phyloP scores from a whole-genome alignment of 305 asterid genomes.

The Fraxinus dipetala region DNA sequence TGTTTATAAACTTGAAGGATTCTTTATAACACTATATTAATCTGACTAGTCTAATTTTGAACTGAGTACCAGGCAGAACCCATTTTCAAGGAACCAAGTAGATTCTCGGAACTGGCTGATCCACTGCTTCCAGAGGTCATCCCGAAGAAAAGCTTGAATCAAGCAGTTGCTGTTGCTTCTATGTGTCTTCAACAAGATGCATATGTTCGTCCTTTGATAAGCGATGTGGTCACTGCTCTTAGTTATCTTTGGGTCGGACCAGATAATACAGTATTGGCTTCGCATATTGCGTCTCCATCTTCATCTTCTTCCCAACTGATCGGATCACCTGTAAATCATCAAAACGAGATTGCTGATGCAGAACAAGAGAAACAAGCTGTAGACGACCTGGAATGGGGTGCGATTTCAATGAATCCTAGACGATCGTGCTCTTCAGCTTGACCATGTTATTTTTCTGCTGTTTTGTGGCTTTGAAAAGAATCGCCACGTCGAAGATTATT shows the following conservation, averaged over 20 bases:
- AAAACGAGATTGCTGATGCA: slow-evolving; percentile 23
- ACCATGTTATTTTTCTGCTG: background rate
- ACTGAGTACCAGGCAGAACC: slow-evolving; percentile 57
- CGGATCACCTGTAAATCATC: background rate
- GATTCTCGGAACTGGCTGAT: slow-evolving; percentile 62
- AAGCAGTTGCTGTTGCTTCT: slow-evolving; percentile 73
- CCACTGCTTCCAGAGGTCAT: slow-evolving; percentile 51
- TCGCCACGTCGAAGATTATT: background rate
- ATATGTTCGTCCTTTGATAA: slow-evolving; percentile 56
- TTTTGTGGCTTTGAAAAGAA: background rate
- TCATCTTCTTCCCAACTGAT: slow-evolving; percentile 17
- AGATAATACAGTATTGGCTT: background rate
- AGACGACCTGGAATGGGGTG: slow-evolving; percentile 70
- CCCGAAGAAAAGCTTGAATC: slow-evolving; percentile 65
- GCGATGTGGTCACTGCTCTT: slow-evolving; percentile 87
- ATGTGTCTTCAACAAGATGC: slow-evolving; percentile 83
- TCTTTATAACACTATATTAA: background rate
- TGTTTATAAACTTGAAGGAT: background rate
- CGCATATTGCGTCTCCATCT: slow-evolving; percentile 13
- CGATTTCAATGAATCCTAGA: slow-evolving; percentile 33
- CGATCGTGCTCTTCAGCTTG: background rate
- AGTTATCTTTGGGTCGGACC: slow-evolving; percentile 49
- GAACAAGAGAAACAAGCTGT: slow-evolving; percentile 63
- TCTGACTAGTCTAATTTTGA: background rate
- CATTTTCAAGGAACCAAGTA: slow-evolving; percentile 51